phyloP scores from a whole-genome alignment of 1,284 basidiomycete genomes.

The Cutaneotrichosporon mucoides region DNA sequence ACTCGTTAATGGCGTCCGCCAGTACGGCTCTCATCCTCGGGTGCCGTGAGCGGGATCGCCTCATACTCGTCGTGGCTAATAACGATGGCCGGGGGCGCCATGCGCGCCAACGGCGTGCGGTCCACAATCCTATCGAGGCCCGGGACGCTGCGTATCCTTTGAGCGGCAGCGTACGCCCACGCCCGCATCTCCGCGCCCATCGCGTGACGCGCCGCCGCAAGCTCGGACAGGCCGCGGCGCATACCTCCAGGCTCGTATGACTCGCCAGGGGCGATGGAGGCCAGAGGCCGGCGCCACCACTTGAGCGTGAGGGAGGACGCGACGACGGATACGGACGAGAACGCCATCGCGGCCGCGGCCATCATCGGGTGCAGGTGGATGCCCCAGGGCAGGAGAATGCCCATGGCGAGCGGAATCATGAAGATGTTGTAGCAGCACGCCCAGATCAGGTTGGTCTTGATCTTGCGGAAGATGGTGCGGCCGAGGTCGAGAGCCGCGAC shows the following conservation, averaged over 20 bases:
- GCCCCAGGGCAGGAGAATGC: slow-evolving; percentile 85
- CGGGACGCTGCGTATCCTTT: slow-evolving; percentile 12
- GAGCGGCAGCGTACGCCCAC: slow-evolving; percentile 8
- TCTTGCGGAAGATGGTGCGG: slow-evolving; percentile 81
- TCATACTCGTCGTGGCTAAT: slow-evolving; percentile 31
- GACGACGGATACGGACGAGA: slow-evolving; percentile 93
- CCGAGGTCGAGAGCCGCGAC: slow-evolving; percentile 92
- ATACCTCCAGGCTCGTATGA: slow-evolving; percentile 41
- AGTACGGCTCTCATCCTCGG: neutral
- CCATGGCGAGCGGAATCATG: slow-evolving; percentile 98
- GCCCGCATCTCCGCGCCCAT: neutral
- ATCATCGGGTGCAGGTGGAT: slow-evolving; percentile 96
- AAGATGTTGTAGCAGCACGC: slow-evolving; percentile 89
- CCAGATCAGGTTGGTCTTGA: slow-evolving; percentile 79
- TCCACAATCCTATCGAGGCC: slow-evolving; percentile 20
- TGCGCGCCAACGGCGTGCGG: slow-evolving; percentile 23
- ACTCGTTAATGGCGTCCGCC: too few relatives aligned
- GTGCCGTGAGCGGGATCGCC: slow-evolving; percentile 29
- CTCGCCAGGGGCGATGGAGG: slow-evolving; percentile 66
- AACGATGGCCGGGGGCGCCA: slow-evolving; percentile 7
- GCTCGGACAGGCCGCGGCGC: slow-evolving; percentile 27
- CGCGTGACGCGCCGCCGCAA: slow-evolving; percentile 14
- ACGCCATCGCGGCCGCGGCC: slow-evolving; percentile 96
- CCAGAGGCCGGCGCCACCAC: slow-evolving; percentile 72
- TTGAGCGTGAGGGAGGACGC: slow-evolving; percentile 79